Evolutionary conservation across 148 eudicot species (phyloP).

Genomic region (Bassia scoparia): DNA sequence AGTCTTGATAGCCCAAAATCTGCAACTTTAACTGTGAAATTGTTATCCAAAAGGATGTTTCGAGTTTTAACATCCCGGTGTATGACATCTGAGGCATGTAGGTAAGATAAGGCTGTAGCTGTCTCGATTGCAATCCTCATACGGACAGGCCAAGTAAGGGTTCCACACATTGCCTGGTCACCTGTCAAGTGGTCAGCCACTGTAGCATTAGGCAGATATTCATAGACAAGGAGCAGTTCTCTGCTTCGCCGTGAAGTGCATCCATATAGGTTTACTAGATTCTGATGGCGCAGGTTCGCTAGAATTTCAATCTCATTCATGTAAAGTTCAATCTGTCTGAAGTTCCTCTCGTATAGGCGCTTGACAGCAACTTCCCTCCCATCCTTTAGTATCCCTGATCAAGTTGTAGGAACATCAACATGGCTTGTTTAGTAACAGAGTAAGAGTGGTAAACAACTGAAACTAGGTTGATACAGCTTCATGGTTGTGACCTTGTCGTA

Average conservation of each 20-base stretch:
- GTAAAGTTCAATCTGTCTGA: constrained; percentile 49
- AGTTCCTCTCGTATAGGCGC: constrained; percentile 63
- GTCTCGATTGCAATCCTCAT: constrained; percentile 66
- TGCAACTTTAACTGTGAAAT: constrained; percentile 60
- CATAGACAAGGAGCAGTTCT: constrained; percentile 66
- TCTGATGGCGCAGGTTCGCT: constrained; percentile 50
- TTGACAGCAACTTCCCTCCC: constrained; percentile 76
- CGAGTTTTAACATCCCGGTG: constrained; percentile 70
- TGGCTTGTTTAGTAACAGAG: too few species aligned
- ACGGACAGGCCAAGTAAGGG: constrained; percentile 52
- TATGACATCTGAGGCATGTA: constrained; percentile 56
- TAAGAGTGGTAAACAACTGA: not conserved
- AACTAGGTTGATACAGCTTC: not conserved
- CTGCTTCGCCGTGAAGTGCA: constrained; percentile 57
- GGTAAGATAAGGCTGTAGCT: constrained; percentile 56
- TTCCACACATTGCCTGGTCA: constrained; percentile 30
- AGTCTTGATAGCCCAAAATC: constrained; percentile 70
- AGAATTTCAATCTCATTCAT: constrained; percentile 63
- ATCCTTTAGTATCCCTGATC: constrained; percentile 41
- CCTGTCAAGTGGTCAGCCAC: constrained; percentile 65
- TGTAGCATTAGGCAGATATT: constrained; percentile 64
- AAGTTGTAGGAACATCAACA: too few species aligned
- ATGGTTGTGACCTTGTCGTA: too few species aligned
- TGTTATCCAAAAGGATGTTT: constrained; percentile 54
- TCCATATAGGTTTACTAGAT: constrained; percentile 65